Percentiles rank a stretch among this genome's conserved stretches.
Evolutionary conservation across 2,329 filamentous ascomycete genomes (phyloP).

Genomic region (Phoma sp.): DNA sequence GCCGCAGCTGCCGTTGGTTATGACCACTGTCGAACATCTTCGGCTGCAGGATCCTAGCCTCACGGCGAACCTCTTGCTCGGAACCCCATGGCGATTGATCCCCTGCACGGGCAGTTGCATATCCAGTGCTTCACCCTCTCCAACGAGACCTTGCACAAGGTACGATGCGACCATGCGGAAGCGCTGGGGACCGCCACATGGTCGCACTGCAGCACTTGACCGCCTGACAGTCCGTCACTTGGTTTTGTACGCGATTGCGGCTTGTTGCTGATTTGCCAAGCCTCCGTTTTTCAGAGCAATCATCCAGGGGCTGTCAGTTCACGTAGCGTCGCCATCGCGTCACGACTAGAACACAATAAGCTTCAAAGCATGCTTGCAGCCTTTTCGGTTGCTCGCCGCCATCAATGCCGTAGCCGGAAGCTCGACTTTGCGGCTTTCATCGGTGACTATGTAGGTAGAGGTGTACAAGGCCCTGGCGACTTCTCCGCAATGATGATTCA

Average conservation of each 20-base stretch:
- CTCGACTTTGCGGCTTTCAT: conserved; percentile 4
- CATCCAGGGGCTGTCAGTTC: conserved; percentile 41
- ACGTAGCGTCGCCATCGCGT: conserved; percentile 36
- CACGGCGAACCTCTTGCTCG: conserved; percentile 33
- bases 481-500: no score
- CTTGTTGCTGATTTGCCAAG: conserved; percentile 32
- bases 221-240: conserved; percentile 44
- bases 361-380: conserved; percentile 18
- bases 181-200: conserved; percentile 24
- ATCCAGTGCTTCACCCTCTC: conserved; percentile 8
- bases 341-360: conserved; percentile 14
- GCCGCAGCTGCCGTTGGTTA: conserved; percentile 22
- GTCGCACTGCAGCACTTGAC: conserved; percentile 38
- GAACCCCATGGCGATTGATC: conserved; percentile 24
- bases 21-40: conserved; percentile 31
- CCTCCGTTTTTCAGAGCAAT: conserved; percentile 25
- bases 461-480: background rate
- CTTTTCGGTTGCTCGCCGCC: conserved; percentile 5
- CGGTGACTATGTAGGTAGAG: background rate
- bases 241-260: conserved; percentile 22
- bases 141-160: conserved; percentile 25
- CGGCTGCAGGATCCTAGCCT: conserved; percentile 28
- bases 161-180: conserved; percentile 33
- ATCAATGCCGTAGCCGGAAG: conserved; percentile 13
- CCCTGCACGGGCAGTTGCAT: conserved; percentile 20